These are phyloP conservation scores for Dipsacomyces acuminosporus DNA, from an alignment of 371 early-diverging fungal species.

Conservation along the genomic window DNA sequence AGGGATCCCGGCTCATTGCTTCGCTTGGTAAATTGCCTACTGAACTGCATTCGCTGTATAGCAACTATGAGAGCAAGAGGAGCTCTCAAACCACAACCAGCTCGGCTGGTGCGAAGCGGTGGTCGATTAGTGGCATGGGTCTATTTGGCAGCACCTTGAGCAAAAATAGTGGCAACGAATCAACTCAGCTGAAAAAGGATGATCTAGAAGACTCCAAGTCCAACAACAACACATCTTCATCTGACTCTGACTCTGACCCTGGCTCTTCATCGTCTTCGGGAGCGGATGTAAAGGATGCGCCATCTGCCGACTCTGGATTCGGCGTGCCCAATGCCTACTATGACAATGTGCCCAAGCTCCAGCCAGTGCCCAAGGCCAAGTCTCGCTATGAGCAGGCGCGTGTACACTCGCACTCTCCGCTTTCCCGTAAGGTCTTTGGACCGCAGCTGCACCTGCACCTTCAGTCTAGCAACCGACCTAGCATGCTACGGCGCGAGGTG, in stretches of 20 bases:
- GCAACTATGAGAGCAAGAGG: constrained; percentile 4
- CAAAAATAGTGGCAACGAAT: neutral
- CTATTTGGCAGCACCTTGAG: neutral
- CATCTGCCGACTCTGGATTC: neutral
- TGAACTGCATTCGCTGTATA: constrained; percentile 15
- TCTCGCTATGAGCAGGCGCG: neutral
- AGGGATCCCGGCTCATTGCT: constrained; percentile 33
- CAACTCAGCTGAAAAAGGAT: too few relatives aligned
- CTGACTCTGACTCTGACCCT: neutral
- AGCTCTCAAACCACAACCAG: neutral
- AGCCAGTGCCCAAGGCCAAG: neutral
- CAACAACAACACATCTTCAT: neutral
- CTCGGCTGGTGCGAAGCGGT: constrained; percentile 1
- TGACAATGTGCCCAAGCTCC: too few relatives aligned
- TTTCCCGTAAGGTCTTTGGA: neutral
- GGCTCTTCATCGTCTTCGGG: neutral
- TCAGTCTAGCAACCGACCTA: neutral
- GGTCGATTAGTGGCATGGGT: constrained; percentile 10
- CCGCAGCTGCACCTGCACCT: neutral
- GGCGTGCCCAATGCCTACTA: too few relatives aligned
- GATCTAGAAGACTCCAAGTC: too few relatives aligned
- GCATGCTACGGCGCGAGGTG: neutral
- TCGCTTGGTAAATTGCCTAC: constrained; percentile 18
- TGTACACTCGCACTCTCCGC: neutral
- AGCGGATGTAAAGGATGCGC: neutral